Conservation (phyloP, 2,329 filamentous ascomycete genomes). For the Monilinia laxa region DNA sequence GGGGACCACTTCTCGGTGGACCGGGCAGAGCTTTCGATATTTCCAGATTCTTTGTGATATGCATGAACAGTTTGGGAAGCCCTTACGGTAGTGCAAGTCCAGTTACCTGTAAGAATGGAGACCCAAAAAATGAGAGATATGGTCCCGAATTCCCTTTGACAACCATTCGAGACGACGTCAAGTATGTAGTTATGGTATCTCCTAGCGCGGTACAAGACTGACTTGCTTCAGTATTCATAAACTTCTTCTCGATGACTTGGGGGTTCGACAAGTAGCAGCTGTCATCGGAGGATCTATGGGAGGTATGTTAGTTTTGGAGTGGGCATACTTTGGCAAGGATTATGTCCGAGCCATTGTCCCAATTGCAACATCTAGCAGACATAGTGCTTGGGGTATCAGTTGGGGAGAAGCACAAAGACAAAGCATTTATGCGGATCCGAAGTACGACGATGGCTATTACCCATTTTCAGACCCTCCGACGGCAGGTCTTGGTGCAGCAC, state of each 20-base stretch:
- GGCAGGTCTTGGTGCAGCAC: constrained; percentile 85
- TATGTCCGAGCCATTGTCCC: constrained; percentile 80
- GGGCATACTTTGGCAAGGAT: constrained; percentile 85
- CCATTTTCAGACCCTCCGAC: constrained; percentile 80
- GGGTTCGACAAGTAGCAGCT: constrained; percentile 73
- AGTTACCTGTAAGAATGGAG: constrained; percentile 83
- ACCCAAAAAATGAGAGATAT: constrained; percentile 71
- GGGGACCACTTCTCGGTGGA: constrained; percentile 78
- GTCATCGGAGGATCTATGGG: constrained; percentile 84
- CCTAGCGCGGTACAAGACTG: constrained; percentile 25
- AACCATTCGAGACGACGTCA: constrained; percentile 92
- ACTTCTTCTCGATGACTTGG: constrained; percentile 75
- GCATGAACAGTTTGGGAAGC: constrained; percentile 81
- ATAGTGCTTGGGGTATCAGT: constrained; percentile 88
- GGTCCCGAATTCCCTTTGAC: constrained; percentile 96
- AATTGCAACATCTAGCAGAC: constrained; percentile 79
- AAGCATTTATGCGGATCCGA: constrained; percentile 96
- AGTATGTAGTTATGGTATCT: constrained; percentile 54
- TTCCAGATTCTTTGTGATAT: constrained; percentile 80
- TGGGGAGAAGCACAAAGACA: constrained; percentile 88
- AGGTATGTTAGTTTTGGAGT: constrained; percentile 88
- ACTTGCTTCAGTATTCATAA: constrained; percentile 65
- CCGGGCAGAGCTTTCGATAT: constrained; percentile 78
- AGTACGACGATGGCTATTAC: constrained; percentile 98
- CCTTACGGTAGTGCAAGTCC: constrained; percentile 87